A percentile compares a stretch with the other conserved stretches of the same genome.
phyloP scores from a whole-genome alignment of 2,329 filamentous ascomycete genomes.

The Delphinella strobiligena region DNA sequence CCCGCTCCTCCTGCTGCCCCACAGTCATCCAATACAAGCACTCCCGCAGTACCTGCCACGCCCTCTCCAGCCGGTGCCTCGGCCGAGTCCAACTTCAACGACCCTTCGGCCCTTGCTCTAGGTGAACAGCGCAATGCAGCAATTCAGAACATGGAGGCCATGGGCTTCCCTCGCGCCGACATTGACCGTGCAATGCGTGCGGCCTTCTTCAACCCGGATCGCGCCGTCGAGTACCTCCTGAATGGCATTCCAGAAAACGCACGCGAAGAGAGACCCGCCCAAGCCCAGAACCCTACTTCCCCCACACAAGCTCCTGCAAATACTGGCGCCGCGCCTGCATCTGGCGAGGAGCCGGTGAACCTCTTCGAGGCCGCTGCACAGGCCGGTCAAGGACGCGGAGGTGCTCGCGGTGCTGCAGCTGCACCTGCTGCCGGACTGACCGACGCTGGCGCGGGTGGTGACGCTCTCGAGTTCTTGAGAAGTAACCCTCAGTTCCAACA shows the following conservation, averaged over 20 bases:
- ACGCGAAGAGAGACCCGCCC: conserved; percentile 50
- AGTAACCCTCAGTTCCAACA: conserved; percentile 98
- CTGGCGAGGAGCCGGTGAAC: conserved; percentile 60
- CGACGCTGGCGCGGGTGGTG: conserved; percentile 39
- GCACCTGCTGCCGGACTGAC: conserved; percentile 27
- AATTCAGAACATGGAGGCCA: conserved; percentile 87
- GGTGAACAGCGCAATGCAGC: conserved; percentile 71
- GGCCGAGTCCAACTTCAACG: conserved; percentile 42
- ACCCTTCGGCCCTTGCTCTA: conserved; percentile 74
- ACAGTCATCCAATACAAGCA: conserved; percentile 37
- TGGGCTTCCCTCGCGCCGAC: conserved; percentile 83
- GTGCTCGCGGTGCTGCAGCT: conserved; percentile 23
- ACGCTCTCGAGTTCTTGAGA: conserved; percentile 73
- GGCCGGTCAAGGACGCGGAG: conserved; percentile 43
- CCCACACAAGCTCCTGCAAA: conserved; percentile 24
- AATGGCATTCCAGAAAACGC: conserved; percentile 83
- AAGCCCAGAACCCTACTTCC: conserved; percentile 16
- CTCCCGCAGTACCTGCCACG: conserved; percentile 38
- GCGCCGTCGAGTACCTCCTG: conserved; percentile 90
- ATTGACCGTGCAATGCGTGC: conserved; percentile 93
- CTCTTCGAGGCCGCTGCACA: conserved; percentile 88
- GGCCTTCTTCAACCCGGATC: conserved; percentile 92
- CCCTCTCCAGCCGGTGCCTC: conserved; percentile 36
- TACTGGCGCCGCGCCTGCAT: conserved; percentile 27
- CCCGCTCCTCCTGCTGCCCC: conserved; percentile 50